Evolutionary conservation across 2,329 filamentous ascomycete species (phyloP).

Genomic region (Xylariaceae sp.): DNA sequence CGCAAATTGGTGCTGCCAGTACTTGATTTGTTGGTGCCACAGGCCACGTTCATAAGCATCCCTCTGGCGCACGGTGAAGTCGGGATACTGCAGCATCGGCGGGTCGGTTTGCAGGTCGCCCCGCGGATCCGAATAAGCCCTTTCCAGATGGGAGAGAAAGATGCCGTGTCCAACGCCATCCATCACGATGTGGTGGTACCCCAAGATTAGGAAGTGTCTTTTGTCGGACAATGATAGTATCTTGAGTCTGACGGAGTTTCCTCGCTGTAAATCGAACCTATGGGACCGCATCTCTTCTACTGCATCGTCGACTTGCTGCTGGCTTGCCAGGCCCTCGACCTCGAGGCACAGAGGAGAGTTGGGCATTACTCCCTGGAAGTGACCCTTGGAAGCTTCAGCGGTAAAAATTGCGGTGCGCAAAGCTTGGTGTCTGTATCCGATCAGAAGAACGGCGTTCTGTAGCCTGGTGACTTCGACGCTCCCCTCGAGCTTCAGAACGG

Average conservation of each 20-base stretch:
- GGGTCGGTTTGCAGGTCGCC: slow-evolving; percentile 14
- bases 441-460: slow-evolving; percentile 28
- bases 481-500: too few relatives aligned
- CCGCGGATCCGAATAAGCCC: slow-evolving; percentile 34
- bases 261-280: slow-evolving; percentile 34
- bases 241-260: slow-evolving; percentile 30
- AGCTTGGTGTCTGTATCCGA: slow-evolving; percentile 30
- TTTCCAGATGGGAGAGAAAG: slow-evolving; percentile 40
- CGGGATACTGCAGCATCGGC: slow-evolving; percentile 30
- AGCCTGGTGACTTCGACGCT: slow-evolving; percentile 28
- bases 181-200: slow-evolving; percentile 45
- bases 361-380: slow-evolving; percentile 23
- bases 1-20: slow-evolving; percentile 30
- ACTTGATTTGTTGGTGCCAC: slow-evolving; percentile 29
- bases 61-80: slow-evolving; percentile 31
- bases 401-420: slow-evolving; percentile 34
- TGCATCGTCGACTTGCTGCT: slow-evolving; percentile 26
- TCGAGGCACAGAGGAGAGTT: slow-evolving; percentile 25
- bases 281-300: slow-evolving; percentile 29
- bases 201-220: slow-evolving; percentile 37
- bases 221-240: slow-evolving; percentile 32
- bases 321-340: slow-evolving; percentile 15
- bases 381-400: slow-evolving; percentile 15
- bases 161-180: slow-evolving; percentile 42
- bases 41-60: slow-evolving; percentile 24